Percentiles rank a stretch among this genome's conserved stretches.
Conservation (phyloP, 306 rosid genomes). For the Benincasa hispida region DNA sequence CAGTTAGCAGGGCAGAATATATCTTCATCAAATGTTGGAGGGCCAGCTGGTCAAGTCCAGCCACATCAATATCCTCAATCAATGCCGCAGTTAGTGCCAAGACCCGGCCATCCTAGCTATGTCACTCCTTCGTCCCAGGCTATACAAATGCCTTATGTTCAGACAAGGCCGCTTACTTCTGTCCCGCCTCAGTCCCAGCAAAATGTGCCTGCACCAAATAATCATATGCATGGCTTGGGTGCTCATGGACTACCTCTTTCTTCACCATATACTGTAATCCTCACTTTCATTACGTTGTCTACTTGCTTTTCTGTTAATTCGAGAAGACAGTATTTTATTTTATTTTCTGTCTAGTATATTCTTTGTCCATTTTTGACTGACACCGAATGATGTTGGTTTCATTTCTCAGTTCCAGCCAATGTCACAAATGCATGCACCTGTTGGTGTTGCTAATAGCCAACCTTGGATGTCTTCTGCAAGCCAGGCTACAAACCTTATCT, state of each 20-base stretch:
- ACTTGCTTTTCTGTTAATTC: constrained; percentile 4
- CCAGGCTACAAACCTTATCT: constrained; percentile 37
- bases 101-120: constrained; percentile 65
- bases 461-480: constrained; percentile 65
- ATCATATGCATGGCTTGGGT: constrained; percentile 66
- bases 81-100: constrained; percentile 61
- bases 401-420: constrained; percentile 51
- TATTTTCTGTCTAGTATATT: constrained; percentile 34
- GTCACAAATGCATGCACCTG: constrained; percentile 58
- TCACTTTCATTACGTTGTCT: background rate
- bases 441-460: constrained; percentile 42
- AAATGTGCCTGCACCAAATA: constrained; percentile 39
- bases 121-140: constrained; percentile 51
- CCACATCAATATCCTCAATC: constrained; percentile 73
- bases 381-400: constrained; percentile 49
- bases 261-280: constrained; percentile 60
- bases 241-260: constrained; percentile 55
- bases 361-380: constrained; percentile 51
- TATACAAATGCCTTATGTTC: constrained; percentile 52
- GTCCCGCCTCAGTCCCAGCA: constrained; percentile 61
- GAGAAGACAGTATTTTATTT: background rate
- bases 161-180: constrained; percentile 63
- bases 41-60: constrained; percentile 57
- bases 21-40: constrained; percentile 52
- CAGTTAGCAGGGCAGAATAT: constrained; percentile 59